phyloP scores from a whole-genome alignment of 805 yeast genomes.

The Wickerhamiella brachini region DNA sequence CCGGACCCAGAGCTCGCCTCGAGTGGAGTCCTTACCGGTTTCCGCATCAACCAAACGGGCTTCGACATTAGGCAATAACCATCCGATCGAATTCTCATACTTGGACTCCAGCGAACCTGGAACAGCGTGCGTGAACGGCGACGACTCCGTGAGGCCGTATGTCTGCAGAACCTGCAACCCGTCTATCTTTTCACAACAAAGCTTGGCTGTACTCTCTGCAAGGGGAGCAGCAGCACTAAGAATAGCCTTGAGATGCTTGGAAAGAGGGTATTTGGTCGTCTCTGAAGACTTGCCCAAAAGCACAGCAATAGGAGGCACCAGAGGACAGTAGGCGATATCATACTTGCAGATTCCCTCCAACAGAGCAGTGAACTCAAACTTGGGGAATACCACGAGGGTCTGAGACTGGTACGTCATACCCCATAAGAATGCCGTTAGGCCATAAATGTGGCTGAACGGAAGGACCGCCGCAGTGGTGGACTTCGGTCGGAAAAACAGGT shows the following conservation, averaged over 20 bases:
- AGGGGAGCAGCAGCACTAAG: slow-evolving; percentile 36
- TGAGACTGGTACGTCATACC: slow-evolving; percentile 11
- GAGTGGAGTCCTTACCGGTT: slow-evolving; percentile 26
- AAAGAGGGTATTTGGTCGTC: slow-evolving; percentile 29
- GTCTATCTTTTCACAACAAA: background rate
- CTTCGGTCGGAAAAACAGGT: slow-evolving; percentile 16
- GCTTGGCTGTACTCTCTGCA: slow-evolving; percentile 1
- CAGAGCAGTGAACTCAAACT: slow-evolving; percentile 20
- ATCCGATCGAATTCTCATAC: slow-evolving; percentile 20
- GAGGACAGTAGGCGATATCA: slow-evolving; percentile 28
- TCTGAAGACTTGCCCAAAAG: slow-evolving; percentile 33
- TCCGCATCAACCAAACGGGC: slow-evolving; percentile 29
- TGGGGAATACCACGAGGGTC: slow-evolving; percentile 15
- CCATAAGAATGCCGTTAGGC: slow-evolving; percentile 20
- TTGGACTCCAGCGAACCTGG: background rate
- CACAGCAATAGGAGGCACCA: slow-evolving; percentile 30
- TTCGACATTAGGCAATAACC: slow-evolving; percentile 31
- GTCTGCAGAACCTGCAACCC: slow-evolving; percentile 8
- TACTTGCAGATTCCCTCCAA: slow-evolving; percentile 18
- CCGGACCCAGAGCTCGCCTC: slow-evolving; percentile 41
- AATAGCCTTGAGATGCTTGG: slow-evolving; percentile 28
- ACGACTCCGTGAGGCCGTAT: slow-evolving; percentile 43
- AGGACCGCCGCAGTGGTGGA: slow-evolving; percentile 24
- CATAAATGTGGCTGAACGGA: slow-evolving; percentile 23
- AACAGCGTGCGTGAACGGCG: slow-evolving; percentile 33